phyloP scores from a whole-genome alignment of 148 eudicot species.

The Pouteria glomerata region DNA sequence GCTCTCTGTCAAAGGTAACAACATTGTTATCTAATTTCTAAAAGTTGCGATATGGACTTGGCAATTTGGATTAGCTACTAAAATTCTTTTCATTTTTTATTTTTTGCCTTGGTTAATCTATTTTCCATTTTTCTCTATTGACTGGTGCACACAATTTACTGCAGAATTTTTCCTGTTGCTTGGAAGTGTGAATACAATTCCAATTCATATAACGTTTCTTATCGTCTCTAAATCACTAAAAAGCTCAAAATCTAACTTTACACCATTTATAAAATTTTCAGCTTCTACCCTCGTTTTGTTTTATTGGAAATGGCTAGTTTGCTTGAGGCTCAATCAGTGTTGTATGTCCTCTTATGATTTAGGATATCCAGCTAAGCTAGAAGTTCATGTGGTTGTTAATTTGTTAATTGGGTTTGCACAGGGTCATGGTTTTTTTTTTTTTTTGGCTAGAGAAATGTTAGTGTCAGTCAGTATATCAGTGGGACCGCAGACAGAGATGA shows the following conservation, averaged over 20 bases:
- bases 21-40: not conserved
- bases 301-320: too few species aligned
- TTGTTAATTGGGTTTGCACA: too few species aligned
- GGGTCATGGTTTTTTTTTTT: too few species aligned
- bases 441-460: too few species aligned
- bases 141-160: not conserved
- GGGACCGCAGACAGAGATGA: too few species aligned
- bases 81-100: not conserved
- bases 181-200: not conserved
- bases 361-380: not conserved
- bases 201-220: not conserved
- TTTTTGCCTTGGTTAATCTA: not conserved
- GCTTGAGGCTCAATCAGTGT: too few species aligned
- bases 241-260: not conserved
- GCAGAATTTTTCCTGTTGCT: not conserved
- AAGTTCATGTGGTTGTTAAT: not conserved
- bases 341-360: too few species aligned
- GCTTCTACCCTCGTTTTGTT: too few species aligned
- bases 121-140: not conserved
- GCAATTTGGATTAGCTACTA: not conserved
- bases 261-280: not conserved
- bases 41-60: not conserved
- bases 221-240: not conserved
- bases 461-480: too few species aligned
- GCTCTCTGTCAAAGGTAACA: constrained; percentile 70